Evolutionary conservation across 1,284 basidiomycete genomes (phyloP).

Genomic region (Ustilago xerochloae): DNA sequence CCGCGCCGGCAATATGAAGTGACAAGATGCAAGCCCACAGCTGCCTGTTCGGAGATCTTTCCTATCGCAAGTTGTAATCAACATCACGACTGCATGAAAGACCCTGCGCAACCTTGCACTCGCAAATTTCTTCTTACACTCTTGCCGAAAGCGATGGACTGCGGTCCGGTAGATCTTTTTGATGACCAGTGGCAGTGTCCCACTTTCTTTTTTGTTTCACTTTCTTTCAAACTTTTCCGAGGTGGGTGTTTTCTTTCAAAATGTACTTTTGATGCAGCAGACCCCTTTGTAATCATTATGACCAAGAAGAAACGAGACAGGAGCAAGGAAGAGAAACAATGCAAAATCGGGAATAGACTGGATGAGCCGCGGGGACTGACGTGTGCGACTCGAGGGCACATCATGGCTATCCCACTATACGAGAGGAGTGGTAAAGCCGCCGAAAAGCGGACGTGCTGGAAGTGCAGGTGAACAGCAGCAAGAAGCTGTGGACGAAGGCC

Average conservation of each 20-base stretch:
- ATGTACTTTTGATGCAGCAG: not conserved
- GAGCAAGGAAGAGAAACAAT: not conserved
- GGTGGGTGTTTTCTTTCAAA: no score
- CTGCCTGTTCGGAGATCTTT: slow-evolving; percentile 4
- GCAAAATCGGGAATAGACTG: not conserved
- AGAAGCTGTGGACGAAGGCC: slow-evolving; percentile 18
- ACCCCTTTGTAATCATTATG: not conserved
- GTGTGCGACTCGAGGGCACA: no score
- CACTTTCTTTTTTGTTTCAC: not conserved
- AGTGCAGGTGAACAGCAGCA: slow-evolving; percentile 25
- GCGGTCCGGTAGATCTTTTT: slow-evolving; percentile 2
- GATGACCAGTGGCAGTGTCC: not conserved
- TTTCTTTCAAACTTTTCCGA: slow-evolving; percentile 8
- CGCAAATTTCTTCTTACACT: not conserved
- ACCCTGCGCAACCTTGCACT: not conserved
- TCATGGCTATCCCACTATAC: no score
- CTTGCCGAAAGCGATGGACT: no score
- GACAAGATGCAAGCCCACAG: not conserved
- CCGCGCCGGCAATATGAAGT: not conserved
- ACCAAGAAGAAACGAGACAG: not conserved
- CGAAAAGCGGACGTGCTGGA: slow-evolving; percentile 29
- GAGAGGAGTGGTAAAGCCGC: slow-evolving; percentile 30
- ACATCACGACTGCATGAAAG: not conserved
- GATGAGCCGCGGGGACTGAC: not conserved
- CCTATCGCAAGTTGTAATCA: not conserved